phyloP scores from a whole-genome alignment of 2,329 filamentous ascomycete genomes.

The Claviceps sp. region DNA sequence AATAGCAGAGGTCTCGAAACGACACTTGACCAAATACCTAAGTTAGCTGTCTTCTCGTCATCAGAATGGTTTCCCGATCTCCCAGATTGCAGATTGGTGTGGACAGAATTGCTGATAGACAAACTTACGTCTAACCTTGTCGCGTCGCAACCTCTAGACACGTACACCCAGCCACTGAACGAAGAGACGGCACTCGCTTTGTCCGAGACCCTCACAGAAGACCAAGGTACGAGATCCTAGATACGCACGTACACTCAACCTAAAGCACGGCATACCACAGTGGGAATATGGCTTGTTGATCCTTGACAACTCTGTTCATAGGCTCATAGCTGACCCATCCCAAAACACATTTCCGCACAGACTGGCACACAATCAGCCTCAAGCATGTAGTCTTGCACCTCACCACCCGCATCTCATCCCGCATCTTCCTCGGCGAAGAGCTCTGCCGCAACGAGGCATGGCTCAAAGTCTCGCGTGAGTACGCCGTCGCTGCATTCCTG shows the following conservation, averaged over 20 bases:
- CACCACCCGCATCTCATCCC: constrained; percentile 10
- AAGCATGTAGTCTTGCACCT: background rate
- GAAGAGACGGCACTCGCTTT: background rate
- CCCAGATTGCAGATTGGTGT: background rate
- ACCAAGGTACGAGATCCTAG: background rate
- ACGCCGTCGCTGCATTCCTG: constrained; percentile 26
- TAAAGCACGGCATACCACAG: background rate
- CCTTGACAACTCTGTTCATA: background rate
- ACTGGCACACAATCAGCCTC: constrained; percentile 1
- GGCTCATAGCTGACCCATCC: background rate
- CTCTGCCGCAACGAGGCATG: constrained; percentile 30
- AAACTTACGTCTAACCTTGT: background rate
- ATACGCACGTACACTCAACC: background rate
- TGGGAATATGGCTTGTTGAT: too few species aligned
- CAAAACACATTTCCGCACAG: background rate
- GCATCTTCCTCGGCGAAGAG: constrained; percentile 26
- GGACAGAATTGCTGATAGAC: background rate
- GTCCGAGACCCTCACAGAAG: background rate
- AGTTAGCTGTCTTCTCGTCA: background rate
- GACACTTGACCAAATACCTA: background rate
- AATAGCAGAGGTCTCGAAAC: background rate
- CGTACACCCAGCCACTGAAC: background rate
- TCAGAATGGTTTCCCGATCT: background rate
- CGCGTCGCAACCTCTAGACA: background rate
- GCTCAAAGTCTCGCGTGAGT: constrained; percentile 25